Conservation (phyloP, 352 stramenopile species). For the Phytophthora capsici region DNA sequence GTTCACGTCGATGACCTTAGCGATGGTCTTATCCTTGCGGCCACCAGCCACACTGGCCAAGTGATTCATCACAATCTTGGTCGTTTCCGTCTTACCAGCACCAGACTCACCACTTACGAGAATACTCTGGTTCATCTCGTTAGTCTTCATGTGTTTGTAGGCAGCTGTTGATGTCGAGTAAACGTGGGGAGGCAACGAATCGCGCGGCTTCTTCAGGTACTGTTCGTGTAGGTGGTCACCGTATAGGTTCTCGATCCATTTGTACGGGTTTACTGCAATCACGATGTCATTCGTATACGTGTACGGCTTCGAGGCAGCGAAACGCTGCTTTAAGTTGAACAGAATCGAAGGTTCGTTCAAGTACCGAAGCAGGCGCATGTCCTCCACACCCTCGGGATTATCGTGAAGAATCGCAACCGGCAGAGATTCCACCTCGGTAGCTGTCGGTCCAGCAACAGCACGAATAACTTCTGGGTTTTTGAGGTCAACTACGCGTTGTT, state of each 20-base stretch:
- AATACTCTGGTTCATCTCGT: conserved; percentile 88
- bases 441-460: conserved; percentile 72
- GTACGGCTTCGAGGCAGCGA: conserved; percentile 93
- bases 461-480: conserved; percentile 88
- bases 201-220: conserved; percentile 79
- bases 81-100: conserved; percentile 97
- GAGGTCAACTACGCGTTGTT: conserved; percentile 79
- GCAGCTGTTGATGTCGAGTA: conserved; percentile 87
- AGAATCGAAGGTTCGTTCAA: conserved; percentile 94
- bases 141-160: conserved; percentile 85
- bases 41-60: conserved; percentile 83
- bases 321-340: conserved; percentile 94
- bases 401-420: conserved; percentile 85
- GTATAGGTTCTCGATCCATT: conserved; percentile 93
- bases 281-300: conserved; percentile 99
- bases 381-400: conserved; percentile 77
- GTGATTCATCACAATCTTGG: conserved; percentile 95
- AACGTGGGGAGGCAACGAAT: conserved; percentile 79
- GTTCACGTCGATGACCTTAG: conserved; percentile 93
- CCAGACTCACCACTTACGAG: conserved; percentile 88
- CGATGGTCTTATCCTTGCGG: conserved; percentile 89
- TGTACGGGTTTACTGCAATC: conserved; percentile 98
- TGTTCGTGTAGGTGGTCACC: conserved; percentile 85
- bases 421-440: conserved; percentile 84
- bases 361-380: conserved; percentile 89